Evolutionary conservation across 2,329 filamentous ascomycete species (phyloP).

Genomic region (Penicillium janthinellum): DNA sequence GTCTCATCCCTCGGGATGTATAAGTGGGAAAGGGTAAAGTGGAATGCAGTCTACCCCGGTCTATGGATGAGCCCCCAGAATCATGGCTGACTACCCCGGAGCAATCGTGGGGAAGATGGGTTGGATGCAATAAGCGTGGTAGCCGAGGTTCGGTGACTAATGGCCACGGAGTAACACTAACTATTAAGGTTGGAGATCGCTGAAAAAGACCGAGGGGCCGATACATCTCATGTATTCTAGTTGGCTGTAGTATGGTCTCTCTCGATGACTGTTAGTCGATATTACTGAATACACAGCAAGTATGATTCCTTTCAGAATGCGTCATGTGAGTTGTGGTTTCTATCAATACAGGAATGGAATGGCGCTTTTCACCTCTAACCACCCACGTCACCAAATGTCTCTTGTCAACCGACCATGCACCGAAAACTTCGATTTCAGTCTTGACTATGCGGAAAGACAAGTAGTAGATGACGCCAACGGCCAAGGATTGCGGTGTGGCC

Average conservation of each 20-base stretch:
- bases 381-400: slow-evolving; percentile 4
- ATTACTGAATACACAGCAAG: not conserved
- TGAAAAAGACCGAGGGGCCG: not conserved
- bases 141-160: slow-evolving; percentile 5
- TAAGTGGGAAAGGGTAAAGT: not conserved
- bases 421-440: not conserved
- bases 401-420: not conserved
- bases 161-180: not conserved
- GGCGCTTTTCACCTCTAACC: slow-evolving; percentile 9
- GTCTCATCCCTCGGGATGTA: slow-evolving; percentile 12
- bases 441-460: slow-evolving; percentile 5
- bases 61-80: not conserved
- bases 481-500: not conserved
- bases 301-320: not conserved
- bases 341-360: slow-evolving; percentile 16
- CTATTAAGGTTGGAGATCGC: not conserved
- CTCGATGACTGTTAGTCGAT: not conserved
- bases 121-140: not conserved
- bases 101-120: not conserved
- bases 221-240: not conserved
- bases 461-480: not conserved
- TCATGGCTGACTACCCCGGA: not conserved
- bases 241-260: not conserved
- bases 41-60: not conserved
- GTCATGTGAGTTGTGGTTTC: slow-evolving; percentile 1